These are phyloP conservation scores for Colletotrichum orbiculare DNA, from an alignment of 2,329 filamentous ascomycete species.

Conservation along the genomic window DNA sequence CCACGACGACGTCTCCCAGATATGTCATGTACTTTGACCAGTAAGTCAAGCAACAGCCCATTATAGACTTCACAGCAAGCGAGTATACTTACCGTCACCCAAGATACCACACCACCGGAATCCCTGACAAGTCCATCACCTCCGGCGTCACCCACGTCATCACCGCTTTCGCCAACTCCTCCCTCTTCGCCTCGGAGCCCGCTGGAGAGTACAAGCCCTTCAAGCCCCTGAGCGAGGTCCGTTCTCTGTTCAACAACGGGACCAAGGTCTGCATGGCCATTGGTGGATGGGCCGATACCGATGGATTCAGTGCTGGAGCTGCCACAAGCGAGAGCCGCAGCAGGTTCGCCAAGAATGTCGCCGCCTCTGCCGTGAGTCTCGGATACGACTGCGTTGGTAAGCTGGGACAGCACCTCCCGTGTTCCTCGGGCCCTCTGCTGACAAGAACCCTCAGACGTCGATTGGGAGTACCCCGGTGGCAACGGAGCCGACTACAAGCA, in stretches of 20 bases:
- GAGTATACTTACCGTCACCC: conserved; percentile 9
- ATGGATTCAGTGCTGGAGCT: conserved; percentile 64
- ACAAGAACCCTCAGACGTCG: conserved; percentile 61
- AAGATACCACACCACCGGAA: conserved; percentile 53
- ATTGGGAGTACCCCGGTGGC: conserved; percentile 73
- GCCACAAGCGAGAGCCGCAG: conserved; percentile 58
- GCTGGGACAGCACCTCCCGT: conserved; percentile 38
- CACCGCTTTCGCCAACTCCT: conserved; percentile 64
- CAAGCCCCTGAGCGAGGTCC: conserved; percentile 60
- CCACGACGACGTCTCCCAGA: conserved; percentile 36
- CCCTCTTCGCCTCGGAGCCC: conserved; percentile 56
- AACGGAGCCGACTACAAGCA: conserved; percentile 77
- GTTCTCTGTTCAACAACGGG: conserved; percentile 61
- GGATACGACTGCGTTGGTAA: conserved; percentile 71
- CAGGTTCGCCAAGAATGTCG: conserved; percentile 68
- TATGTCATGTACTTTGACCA: conserved; percentile 59
- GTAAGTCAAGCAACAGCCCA: conserved; percentile 43
- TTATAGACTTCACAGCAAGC: not conserved
- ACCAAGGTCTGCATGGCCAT: conserved; percentile 73
- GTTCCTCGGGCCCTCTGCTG: too few relatives aligned
- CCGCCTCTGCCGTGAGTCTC: conserved; percentile 61
- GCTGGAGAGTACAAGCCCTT: conserved; percentile 61
- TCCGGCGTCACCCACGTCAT: conserved; percentile 64
- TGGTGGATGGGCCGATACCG: conserved; percentile 73
- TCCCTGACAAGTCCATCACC: conserved; percentile 51